Base-by-base conservation (phyloP, 2,329 filamentous ascomycete genomes). In the Aspergillus hortae region DNA sequence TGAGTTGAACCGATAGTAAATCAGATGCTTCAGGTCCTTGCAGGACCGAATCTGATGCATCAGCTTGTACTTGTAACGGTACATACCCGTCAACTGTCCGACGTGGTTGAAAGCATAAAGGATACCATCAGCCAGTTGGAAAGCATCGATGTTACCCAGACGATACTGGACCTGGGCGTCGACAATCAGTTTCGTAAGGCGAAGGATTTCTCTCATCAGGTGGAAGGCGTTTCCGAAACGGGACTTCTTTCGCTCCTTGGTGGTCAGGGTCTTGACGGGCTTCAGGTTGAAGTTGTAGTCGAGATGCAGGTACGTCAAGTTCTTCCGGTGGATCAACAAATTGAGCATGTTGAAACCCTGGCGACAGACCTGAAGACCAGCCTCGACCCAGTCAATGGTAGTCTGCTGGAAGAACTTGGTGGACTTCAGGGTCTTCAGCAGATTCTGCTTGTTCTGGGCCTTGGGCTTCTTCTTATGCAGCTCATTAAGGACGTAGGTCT, bases 341-440 rank as follows among this genome's bases (percentile, higher is more conserved):
- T 99, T 99, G 54, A 99, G 79, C 92, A 99, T 99, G 75, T 99
- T 99, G 80, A 96, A 99, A 50, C 94, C 94, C 70, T 99, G 94
- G 46, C 94, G 86, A 71, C 94, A 99, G 56, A 99, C 94, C 75
- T 99, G 95, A 67, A 99, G 81, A 76, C 95, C 94, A 62, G 95
- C 94, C 76, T 99, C 94, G 40, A 99, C 94, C 94, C 94, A 99
- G 70, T 99, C 94, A 58, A 99, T 97, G 7, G 90, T 96, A 3
- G 94, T 99, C 73, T 97, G 94, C 73, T 99, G 95, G 81, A 99
- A 99, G 77, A 99, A 99, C 67, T 99, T 99, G 44, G 94, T 99
- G 61, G 90, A 86, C 74, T 96, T 97, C 60, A 99, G 74, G 7
- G 90, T 95, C 63, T 85, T 85, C 69, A 97, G 82, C 52, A 99